These are phyloP conservation scores for Dictyostelium brefeldianum DNA, from an alignment of 78 protist species.

Conservation along the genomic window DNA sequence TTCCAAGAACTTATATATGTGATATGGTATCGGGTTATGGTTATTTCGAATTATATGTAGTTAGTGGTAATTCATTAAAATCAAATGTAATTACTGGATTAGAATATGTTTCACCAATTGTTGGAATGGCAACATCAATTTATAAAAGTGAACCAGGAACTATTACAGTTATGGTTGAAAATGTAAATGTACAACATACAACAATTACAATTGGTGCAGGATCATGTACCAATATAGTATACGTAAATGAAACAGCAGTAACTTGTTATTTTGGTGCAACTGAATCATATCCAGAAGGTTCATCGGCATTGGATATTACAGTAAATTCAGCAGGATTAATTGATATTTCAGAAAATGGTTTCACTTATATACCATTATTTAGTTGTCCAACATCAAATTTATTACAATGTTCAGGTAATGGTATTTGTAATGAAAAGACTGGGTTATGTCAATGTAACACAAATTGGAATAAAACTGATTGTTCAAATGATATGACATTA, in stretches of 20 bases:
- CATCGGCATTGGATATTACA: neutral
- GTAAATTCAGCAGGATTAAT: neutral
- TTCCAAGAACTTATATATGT: neutral
- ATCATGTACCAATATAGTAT: neutral
- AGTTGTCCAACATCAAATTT: neutral
- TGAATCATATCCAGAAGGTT: neutral
- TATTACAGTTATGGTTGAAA: neutral
- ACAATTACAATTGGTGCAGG: neutral
- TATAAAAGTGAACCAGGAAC: neutral
- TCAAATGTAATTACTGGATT: neutral
- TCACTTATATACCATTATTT: neutral
- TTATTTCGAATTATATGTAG: neutral
- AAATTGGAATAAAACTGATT: conserved; percentile 8
- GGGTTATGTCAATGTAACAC: conserved; percentile 11
- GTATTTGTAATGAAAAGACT: neutral
- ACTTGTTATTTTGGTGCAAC: neutral
- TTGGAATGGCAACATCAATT: neutral
- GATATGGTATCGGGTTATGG: conserved; percentile 17
- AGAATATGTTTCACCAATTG: conserved; percentile 22
- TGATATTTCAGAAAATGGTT: neutral
- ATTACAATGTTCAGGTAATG: conserved; percentile 8
- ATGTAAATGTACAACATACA: neutral
- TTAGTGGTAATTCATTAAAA: neutral
- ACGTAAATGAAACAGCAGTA: neutral
- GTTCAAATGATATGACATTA: conserved; percentile 14